Base-by-base conservation (phyloP, 306 rosid genomes). In the Benincasa hispida region DNA sequence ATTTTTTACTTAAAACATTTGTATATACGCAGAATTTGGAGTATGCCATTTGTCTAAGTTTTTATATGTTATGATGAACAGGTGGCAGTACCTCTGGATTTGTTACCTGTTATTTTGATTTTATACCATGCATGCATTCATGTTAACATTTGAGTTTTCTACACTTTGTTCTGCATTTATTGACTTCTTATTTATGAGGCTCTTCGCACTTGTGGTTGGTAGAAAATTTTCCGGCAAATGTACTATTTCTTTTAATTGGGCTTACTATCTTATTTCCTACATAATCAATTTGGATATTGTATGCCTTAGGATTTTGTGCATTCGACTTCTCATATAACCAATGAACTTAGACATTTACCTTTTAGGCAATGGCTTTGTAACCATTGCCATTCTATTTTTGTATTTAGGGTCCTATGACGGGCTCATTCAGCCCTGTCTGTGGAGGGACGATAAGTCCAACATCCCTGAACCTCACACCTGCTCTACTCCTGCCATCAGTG, bases 381-480 rank as follows among this genome's bases (percentile, higher is more conserved):
- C 86, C 91, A 73, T 87, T 85, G 85, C 81, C 74, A 42, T 80
- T 83, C 61, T 48, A 75, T n/a, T 81, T 78, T 81, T 78, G 58
- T 62, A 72, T 90, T 74, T 86, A 91, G 98, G 97, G 93, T 84
- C 87, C 85, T 74, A 60, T 87, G 75, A 90, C 86, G 76, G 78
- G 82, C 79, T 75, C 25, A 39, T 85, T 74, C 78, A 86, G 72
- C 76, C 81, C 93, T 61, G 79, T 82, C 81, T 80, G 78, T 81
- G 91, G 87, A 80, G 83, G 87, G 83, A 82, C 89, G 62, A 58
- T 81, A 25, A 82, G 88, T 88, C 87, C 95, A 35, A 86, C 89
- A 51, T 76, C 84, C 41, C 78, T 76, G 50, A 90, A 85, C 76
- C 65, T 78, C 59, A 57, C 82, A 73, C 79, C 88, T 50, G 62